Conservation (phyloP, 805 yeast species). For the Teunomyces panamensis region DNA sequence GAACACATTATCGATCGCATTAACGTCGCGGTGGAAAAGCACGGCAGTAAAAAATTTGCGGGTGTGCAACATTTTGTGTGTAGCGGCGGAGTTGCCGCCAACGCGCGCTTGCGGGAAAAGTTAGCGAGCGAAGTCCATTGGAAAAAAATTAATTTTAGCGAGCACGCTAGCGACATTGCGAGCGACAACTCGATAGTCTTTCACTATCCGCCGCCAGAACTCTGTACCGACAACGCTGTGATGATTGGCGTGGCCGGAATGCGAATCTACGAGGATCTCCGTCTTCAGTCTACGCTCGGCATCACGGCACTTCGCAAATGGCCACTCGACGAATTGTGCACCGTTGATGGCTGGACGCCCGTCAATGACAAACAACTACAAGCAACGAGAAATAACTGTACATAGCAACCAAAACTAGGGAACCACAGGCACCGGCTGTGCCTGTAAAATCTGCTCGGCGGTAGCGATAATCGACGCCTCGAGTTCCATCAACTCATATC, state of each 20-base stretch:
- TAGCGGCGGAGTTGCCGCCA: constrained; percentile 95
- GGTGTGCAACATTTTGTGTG: constrained; percentile 61
- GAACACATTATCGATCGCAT: constrained; percentile 69
- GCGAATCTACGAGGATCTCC: constrained; percentile 64
- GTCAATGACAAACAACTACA: constrained; percentile 19
- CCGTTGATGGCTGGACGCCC: constrained; percentile 51
- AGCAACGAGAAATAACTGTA: constrained; percentile 32
- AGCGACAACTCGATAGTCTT: constrained; percentile 27
- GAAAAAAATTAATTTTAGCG: constrained; percentile 5
- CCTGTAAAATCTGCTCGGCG: constrained; percentile 18
- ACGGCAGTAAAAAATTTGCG: constrained; percentile 39
- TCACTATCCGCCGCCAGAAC: constrained; percentile 62
- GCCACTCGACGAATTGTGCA: constrained; percentile 61
- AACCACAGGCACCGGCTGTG: constrained; percentile 34
- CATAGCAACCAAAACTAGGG: constrained; percentile 48
- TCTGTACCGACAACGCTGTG: constrained; percentile 93
- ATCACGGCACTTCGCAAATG: constrained; percentile 75
- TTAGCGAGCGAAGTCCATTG: constrained; percentile 28
- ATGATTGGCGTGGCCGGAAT: constrained; percentile 99
- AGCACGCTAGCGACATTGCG: not conserved
- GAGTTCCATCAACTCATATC: constrained; percentile 16
- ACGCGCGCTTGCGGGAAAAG: constrained; percentile 50
- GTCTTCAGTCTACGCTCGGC: constrained; percentile 46
- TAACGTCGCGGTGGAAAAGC: constrained; percentile 44
- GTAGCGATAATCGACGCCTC: constrained; percentile 20